Conservation (phyloP, 495 filamentous ascomycete genomes). For the Tricharina praecox region DNA sequence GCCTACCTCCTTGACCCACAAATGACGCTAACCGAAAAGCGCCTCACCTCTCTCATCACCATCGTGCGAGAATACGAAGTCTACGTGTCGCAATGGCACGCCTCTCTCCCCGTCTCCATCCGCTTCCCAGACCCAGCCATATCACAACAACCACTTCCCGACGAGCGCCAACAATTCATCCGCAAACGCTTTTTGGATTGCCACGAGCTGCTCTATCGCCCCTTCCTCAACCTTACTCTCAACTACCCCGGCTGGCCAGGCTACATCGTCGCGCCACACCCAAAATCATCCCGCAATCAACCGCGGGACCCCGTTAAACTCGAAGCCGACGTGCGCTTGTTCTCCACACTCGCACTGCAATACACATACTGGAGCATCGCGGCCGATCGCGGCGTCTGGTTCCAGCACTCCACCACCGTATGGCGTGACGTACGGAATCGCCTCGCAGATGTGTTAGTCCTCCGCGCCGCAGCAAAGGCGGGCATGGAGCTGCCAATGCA, state of each 20-base stretch:
- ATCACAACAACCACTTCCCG: slow-evolving; percentile 13
- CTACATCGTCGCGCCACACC: slow-evolving; percentile 1
- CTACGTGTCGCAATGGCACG: slow-evolving; percentile 29
- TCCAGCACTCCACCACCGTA: slow-evolving; percentile 9
- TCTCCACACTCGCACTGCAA: slow-evolving; percentile 6
- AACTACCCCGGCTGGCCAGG: slow-evolving; percentile 7
- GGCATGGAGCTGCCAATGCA: slow-evolving; percentile 6
- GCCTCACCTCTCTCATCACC: slow-evolving; percentile 20
- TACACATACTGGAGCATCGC: slow-evolving; percentile 8
- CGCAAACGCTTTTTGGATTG: slow-evolving; percentile 31
- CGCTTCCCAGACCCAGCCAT: slow-evolving; percentile 27
- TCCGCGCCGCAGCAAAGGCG: slow-evolving; percentile 7
- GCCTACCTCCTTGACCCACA: background rate
- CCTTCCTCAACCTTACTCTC: slow-evolving; percentile 28
- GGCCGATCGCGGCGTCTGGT: slow-evolving; percentile 12
- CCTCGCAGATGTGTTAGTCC: slow-evolving; percentile 9
- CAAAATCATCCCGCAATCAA: background rate
- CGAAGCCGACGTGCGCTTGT: slow-evolving; percentile 10
- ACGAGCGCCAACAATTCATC: slow-evolving; percentile 28
- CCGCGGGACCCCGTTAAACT: slow-evolving; percentile 3
- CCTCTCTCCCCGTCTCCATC: slow-evolving; percentile 27
- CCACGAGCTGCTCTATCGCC: slow-evolving; percentile 29
- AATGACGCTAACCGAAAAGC: slow-evolving; percentile 18
- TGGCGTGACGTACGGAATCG: slow-evolving; percentile 13
- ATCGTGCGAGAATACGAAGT: slow-evolving; percentile 26